Conservation (phyloP, 371 early-diverging fungal genomes). For the Mucor plumbeus region DNA sequence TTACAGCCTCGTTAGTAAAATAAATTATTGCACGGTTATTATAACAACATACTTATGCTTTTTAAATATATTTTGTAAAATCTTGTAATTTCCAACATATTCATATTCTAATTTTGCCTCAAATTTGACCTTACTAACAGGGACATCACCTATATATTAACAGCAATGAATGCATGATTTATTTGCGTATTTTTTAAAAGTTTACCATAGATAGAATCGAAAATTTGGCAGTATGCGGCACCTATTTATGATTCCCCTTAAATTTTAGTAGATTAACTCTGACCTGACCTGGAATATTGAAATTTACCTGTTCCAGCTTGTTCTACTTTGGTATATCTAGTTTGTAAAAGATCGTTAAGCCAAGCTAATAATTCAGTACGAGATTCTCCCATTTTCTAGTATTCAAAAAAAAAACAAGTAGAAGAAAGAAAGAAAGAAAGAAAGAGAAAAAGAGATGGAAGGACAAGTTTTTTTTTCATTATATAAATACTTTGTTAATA, state of each 20-base stretch:
- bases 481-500: constrained; percentile 7
- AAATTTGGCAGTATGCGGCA: constrained; percentile 89
- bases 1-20: not conserved
- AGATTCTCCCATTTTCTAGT: constrained; percentile 71
- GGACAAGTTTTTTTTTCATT: constrained; percentile 2
- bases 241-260: constrained; percentile 48
- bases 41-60: constrained; percentile 67
- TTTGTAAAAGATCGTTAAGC: constrained; percentile 89
- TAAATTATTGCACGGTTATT: not conserved
- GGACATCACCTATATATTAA: constrained; percentile 64
- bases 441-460: constrained; percentile 6
- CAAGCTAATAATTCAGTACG: constrained; percentile 89
- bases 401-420: not conserved
- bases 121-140: constrained; percentile 86
- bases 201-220: constrained; percentile 89
- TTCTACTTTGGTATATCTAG: constrained; percentile 91
- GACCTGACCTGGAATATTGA: constrained; percentile 5
- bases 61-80: constrained; percentile 83
- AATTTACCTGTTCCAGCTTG: constrained; percentile 88
- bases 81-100: constrained; percentile 90
- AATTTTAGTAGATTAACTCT: not conserved
- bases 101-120: constrained; percentile 92
- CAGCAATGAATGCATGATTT: not conserved
- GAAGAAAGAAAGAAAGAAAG: constrained; percentile 8
- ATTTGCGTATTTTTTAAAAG: no score